phyloP scores from a whole-genome alignment of 768 basidiomycete genomes.

The Amanita molliuscula region DNA sequence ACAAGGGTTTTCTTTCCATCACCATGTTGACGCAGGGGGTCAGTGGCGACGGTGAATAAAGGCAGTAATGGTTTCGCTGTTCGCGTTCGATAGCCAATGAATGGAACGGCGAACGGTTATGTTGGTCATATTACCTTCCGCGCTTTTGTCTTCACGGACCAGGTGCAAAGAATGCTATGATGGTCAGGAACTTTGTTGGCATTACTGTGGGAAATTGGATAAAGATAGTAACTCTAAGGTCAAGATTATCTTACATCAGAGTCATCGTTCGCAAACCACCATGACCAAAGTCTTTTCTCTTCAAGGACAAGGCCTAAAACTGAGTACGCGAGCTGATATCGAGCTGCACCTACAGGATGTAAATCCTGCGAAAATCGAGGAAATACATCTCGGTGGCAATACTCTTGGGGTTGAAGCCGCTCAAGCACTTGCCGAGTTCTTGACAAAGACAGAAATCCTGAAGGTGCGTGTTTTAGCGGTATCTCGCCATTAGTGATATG shows the following conservation, averaged over 20 bases:
- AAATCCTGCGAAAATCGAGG: constrained; percentile 61
- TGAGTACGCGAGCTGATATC: constrained; percentile 67
- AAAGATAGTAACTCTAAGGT: neutral
- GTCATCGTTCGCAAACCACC: neutral
- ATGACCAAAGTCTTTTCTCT: constrained; percentile 29
- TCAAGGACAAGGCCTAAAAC: constrained; percentile 66
- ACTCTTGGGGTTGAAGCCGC: constrained; percentile 91
- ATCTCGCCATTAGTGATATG: neutral
- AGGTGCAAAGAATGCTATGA: too few relatives aligned
- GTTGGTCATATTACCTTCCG: too few relatives aligned
- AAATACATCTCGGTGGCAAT: constrained; percentile 91
- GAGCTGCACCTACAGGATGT: constrained; percentile 59
- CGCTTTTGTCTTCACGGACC: too few relatives aligned
- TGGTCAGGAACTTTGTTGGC: too few relatives aligned
- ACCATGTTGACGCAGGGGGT: too few relatives aligned
- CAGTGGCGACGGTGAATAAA: too few relatives aligned
- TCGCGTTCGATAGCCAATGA: too few relatives aligned
- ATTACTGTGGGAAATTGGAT: constrained; percentile 1
- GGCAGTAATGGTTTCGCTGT: too few relatives aligned
- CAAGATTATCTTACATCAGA: neutral
- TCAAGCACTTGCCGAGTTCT: constrained; percentile 68
- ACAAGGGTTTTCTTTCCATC: too few relatives aligned
- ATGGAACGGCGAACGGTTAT: too few relatives aligned
- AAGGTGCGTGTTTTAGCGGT: constrained; percentile 42
- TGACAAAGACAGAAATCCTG: constrained; percentile 54